Evolutionary conservation across 2,329 filamentous ascomycete genomes (phyloP).

Genomic region (Fusarium drepaniforme): DNA sequence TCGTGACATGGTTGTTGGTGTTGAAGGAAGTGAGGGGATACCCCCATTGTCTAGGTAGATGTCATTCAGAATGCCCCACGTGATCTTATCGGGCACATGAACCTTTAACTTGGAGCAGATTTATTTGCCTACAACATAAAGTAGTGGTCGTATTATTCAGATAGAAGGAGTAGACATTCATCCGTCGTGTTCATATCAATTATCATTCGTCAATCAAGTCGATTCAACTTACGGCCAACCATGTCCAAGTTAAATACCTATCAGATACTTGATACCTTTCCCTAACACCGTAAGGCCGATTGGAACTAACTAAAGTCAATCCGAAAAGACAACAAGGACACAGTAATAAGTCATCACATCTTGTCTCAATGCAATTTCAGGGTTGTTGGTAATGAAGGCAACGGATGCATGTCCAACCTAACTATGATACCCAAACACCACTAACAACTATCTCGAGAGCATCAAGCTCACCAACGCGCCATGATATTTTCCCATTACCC

Average conservation of each 20-base stretch:
- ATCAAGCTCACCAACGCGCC: neutral
- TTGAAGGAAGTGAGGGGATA: neutral
- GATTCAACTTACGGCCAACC: neutral
- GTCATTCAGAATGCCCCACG: neutral
- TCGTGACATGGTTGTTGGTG: conserved; percentile 22
- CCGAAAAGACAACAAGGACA: neutral
- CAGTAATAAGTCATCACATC: neutral
- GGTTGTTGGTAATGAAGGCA: neutral
- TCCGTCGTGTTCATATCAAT: neutral
- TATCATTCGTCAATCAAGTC: neutral
- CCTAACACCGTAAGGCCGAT: no score
- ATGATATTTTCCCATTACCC: neutral
- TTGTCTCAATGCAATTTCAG: neutral
- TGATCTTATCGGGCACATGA: neutral
- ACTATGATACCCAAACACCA: neutral
- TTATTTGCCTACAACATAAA: neutral
- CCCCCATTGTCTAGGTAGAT: neutral
- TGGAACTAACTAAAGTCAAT: no score
- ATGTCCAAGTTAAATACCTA: neutral
- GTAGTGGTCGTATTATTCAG: neutral
- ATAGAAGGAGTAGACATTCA: neutral
- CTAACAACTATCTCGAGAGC: neutral
- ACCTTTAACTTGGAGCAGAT: neutral
- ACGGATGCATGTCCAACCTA: neutral
- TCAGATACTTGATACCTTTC: neutral